Evolutionary conservation across 2,329 filamentous ascomycete species (phyloP).

Genomic region (Xylaria sp.): DNA sequence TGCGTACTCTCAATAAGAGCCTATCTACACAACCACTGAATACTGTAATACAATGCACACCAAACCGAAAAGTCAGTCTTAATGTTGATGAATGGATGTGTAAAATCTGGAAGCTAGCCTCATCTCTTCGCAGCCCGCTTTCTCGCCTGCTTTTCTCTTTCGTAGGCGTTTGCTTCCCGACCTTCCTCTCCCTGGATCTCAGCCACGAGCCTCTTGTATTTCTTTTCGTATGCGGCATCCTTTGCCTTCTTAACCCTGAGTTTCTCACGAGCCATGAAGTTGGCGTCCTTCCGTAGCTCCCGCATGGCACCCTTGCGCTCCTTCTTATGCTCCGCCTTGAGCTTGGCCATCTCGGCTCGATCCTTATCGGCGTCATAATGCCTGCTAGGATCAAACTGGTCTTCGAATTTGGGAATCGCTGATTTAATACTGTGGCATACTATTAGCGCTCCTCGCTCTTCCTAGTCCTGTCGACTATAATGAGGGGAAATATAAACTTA

Average conservation of each 20-base stretch:
- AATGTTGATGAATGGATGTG: not conserved
- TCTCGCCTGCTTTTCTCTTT: conserved; percentile 79
- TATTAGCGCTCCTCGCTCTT: conserved; percentile 3
- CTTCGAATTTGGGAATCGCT: conserved; percentile 89
- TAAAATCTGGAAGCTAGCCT: not conserved
- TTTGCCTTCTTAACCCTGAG: conserved; percentile 90
- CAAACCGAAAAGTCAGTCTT: not conserved
- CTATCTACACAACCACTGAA: not conserved
- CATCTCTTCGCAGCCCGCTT: conserved; percentile 65
- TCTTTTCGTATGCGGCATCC: conserved; percentile 94
- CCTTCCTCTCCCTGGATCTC: conserved; percentile 97
- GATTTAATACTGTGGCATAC: conserved; percentile 46
- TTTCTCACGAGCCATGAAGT: conserved; percentile 90
- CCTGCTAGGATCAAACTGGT: conserved; percentile 89
- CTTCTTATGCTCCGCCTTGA: conserved; percentile 90
- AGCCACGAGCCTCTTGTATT: conserved; percentile 88
- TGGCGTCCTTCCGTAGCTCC: conserved; percentile 92
- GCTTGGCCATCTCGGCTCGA: conserved; percentile 81
- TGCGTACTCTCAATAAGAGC: not conserved
- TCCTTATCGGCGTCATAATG: conserved; percentile 97
- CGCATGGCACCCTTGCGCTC: conserved; percentile 94
- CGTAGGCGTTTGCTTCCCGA: conserved; percentile 83
- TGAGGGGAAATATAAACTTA: conserved; percentile 4
- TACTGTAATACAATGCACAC: too few species aligned
- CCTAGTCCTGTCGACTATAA: not conserved